These are phyloP conservation scores for Luvunga scandens DNA, from an alignment of 345 rosid species.

Conservation along the genomic window DNA sequence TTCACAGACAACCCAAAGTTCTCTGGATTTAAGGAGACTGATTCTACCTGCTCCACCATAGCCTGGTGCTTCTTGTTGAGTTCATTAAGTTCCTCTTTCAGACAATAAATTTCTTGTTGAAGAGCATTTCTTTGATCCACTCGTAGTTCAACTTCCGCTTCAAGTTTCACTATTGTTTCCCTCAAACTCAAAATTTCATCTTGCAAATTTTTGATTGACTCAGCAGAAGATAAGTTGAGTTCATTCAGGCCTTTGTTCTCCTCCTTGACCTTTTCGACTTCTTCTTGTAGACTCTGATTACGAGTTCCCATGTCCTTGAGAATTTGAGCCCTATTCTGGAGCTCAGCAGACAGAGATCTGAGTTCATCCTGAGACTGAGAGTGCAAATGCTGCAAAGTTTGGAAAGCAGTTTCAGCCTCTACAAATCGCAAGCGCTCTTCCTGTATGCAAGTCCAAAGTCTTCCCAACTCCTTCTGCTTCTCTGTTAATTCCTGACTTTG, in stretches of 20 bases:
- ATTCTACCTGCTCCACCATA: conserved; percentile 67
- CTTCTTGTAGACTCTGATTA: conserved; percentile 55
- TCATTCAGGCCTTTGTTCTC: conserved; percentile 60
- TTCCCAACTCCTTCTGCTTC: conserved; percentile 86
- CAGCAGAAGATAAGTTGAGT: conserved; percentile 66
- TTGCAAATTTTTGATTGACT: conserved; percentile 62
- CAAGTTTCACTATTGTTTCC: conserved; percentile 79
- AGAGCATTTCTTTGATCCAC: conserved; percentile 90
- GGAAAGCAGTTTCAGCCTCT: conserved; percentile 99
- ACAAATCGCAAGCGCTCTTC: conserved; percentile 80
- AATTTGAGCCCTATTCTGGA: conserved; percentile 54
- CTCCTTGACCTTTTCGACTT: conserved; percentile 49
- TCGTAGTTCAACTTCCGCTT: conserved; percentile 85
- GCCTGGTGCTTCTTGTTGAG: conserved; percentile 62
- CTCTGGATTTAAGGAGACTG: conserved; percentile 62
- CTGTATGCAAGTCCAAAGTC: conserved; percentile 80
- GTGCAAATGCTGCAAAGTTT: conserved; percentile 88
- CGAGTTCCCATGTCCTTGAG: conserved; percentile 64
- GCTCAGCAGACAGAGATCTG: conserved; percentile 61
- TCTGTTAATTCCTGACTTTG: conserved; percentile 77
- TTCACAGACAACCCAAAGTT: conserved; percentile 60
- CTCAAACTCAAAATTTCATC: conserved; percentile 63
- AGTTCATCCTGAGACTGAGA: conserved; percentile 97
- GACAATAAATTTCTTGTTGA: conserved; percentile 96
- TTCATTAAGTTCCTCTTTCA: conserved; percentile 85